Percentiles rank a stretch among this genome's conserved stretches.
These are phyloP conservation scores for Globisporangium perplexum DNA, from an alignment of 352 stramenopile genomes.

Conservation along the genomic window DNA sequence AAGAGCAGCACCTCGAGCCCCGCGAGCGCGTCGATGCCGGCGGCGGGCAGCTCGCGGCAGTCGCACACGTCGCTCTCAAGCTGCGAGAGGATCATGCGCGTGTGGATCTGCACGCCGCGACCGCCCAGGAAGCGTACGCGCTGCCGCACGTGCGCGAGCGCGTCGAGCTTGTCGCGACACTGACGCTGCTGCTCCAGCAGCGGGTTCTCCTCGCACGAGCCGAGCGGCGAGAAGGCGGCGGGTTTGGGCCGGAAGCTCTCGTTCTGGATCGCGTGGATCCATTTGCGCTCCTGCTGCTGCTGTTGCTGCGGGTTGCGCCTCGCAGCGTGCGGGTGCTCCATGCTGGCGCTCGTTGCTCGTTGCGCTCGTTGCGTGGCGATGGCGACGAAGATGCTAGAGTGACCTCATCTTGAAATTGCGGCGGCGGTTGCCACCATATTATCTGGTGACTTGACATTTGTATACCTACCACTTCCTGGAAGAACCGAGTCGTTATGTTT, in stretches of 20 bases:
- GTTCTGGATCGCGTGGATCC: slow-evolving; percentile 47
- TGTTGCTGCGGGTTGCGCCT: neutral
- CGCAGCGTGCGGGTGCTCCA: neutral
- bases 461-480: too few species aligned
- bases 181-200: slow-evolving; percentile 47
- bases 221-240: slow-evolving; percentile 58
- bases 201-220: slow-evolving; percentile 45
- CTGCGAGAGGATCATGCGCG: slow-evolving; percentile 48
- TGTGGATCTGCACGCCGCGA: slow-evolving; percentile 43
- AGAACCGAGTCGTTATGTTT: too few species aligned
- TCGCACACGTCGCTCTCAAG: slow-evolving; percentile 14
- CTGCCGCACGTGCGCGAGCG: slow-evolving; percentile 38
- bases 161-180: slow-evolving; percentile 55
- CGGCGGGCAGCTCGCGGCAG: neutral
- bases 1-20: slow-evolving; percentile 63
- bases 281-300: slow-evolving; percentile 9
- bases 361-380: neutral
- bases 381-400: too few species aligned
- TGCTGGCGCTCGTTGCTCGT: neutral
- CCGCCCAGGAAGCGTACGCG: slow-evolving; percentile 35
- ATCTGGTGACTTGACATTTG: too few species aligned
- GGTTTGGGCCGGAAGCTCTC: slow-evolving; percentile 55
- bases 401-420: too few species aligned
- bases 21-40: slow-evolving; percentile 44
- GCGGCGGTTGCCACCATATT: too few species aligned